phyloP scores from a whole-genome alignment of 179 eudicot genomes.

The Patellifolia procumbens region DNA sequence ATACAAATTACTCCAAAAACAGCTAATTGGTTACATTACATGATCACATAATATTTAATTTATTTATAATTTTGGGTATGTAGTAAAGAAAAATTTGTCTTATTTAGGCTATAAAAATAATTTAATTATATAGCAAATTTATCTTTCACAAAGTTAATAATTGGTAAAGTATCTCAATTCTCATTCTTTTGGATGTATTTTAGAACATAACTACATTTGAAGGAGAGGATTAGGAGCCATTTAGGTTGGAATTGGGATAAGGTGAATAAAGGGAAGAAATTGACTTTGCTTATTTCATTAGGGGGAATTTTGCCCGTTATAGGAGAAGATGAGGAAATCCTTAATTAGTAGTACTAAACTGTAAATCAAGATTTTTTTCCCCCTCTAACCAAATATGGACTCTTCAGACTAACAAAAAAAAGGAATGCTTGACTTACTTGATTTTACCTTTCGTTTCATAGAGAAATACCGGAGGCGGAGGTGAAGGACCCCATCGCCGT shows the following conservation, averaged over 20 bases:
- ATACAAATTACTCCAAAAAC: no score
- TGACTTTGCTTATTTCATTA: background rate
- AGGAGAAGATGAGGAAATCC: background rate
- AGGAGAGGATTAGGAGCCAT: background rate
- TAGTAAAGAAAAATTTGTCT: background rate
- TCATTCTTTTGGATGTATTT: no score
- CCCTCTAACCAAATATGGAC: background rate
- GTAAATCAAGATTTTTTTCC: no score
- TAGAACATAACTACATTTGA: background rate
- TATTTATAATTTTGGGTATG: background rate
- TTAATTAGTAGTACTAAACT: no score
- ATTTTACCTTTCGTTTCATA: background rate
- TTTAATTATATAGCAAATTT: background rate
- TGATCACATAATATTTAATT: background rate
- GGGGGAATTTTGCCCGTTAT: background rate
- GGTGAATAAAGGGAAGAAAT: background rate
- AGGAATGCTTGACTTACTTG: background rate
- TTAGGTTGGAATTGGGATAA: background rate
- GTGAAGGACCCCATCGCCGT: conserved; percentile 37
- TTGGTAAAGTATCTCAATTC: no score
- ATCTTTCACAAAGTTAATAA: background rate
- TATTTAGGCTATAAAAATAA: background rate
- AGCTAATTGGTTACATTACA: background rate
- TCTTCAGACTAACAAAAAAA: background rate
- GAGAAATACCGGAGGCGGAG: conserved; percentile 39